phyloP scores from a whole-genome alignment of 345 rosid species.

The Ceriops decandra region DNA sequence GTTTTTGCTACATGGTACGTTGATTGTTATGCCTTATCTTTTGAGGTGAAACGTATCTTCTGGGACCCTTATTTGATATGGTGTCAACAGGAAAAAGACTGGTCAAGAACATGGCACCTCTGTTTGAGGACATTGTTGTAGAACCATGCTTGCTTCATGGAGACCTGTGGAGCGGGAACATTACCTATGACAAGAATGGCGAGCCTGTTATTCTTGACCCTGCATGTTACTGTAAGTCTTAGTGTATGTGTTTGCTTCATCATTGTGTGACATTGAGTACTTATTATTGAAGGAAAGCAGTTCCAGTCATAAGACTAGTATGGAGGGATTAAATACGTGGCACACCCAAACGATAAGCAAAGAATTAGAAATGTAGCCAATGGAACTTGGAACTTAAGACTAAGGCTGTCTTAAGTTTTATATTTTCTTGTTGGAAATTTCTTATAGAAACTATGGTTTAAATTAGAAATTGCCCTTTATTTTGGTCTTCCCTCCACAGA shows the following conservation, averaged over 20 bases:
- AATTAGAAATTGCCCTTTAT: background rate
- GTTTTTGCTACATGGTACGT: background rate
- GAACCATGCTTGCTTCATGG: conserved; percentile 96
- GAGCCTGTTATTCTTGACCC: conserved; percentile 94
- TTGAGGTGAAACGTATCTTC: background rate
- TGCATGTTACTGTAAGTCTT: conserved; percentile 77
- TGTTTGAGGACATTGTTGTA: conserved; percentile 54
- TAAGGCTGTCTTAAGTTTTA: no score
- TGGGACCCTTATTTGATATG: background rate
- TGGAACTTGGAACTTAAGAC: background rate
- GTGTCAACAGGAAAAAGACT: conserved; percentile 57
- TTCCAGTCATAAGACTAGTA: background rate
- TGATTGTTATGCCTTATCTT: background rate
- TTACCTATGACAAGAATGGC: conserved; percentile 67
- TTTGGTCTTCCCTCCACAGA: conserved; percentile 33
- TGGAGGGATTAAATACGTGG: background rate
- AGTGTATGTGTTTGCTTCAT: conserved; percentile 3
- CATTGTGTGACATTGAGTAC: background rate
- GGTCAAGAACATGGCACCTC: conserved; percentile 66
- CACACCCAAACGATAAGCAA: background rate
- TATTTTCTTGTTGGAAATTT: background rate
- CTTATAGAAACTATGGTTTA: background rate
- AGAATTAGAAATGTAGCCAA: background rate
- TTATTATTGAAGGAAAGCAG: background rate
- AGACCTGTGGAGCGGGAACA: conserved; percentile 96